Percentiles rank a stretch among this genome's conserved stretches.
Evolutionary conservation across 768 basidiomycete species (phyloP).

Genomic region (Pulveroboletus frians): DNA sequence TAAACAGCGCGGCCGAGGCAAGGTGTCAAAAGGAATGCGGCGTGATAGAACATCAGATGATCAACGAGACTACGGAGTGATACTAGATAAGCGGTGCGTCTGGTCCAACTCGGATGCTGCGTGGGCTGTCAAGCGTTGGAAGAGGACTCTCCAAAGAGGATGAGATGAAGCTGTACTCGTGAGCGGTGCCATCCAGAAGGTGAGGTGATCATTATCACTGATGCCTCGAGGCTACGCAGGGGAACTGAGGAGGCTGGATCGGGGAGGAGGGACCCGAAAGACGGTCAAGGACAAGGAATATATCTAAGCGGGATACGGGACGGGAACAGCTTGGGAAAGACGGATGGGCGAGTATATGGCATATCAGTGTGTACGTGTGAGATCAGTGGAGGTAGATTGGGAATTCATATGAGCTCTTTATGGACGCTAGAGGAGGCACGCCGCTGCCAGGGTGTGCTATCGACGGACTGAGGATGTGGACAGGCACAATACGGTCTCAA

Average conservation of each 20-base stretch:
- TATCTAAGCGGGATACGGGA: slow-evolving; percentile 2
- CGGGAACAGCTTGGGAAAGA: slow-evolving; percentile 8
- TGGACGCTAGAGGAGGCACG: slow-evolving; percentile 6
- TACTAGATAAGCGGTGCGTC: not conserved
- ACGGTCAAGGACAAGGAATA: not conserved
- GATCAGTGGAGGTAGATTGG: slow-evolving; percentile 1
- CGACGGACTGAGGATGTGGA: not conserved
- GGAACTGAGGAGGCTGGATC: slow-evolving; percentile 7
- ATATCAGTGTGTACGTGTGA: slow-evolving; percentile 3
- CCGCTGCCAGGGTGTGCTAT: not conserved
- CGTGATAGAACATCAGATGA: slow-evolving; percentile 2
- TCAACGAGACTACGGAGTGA: not conserved
- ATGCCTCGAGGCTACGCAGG: slow-evolving; percentile 25
- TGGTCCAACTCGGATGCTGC: not conserved
- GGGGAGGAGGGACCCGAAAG: slow-evolving; percentile 10
- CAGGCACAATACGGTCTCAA: not conserved
- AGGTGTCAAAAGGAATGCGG: not conserved
- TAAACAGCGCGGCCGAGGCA: not conserved
- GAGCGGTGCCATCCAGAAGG: slow-evolving; percentile 6
- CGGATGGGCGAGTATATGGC: not conserved
- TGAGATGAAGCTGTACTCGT: slow-evolving; percentile 3
- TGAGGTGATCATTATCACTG: slow-evolving; percentile 24
- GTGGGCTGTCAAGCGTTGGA: not conserved
- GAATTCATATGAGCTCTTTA: not conserved
- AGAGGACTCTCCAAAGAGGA: slow-evolving; percentile 3